Evolutionary conservation across 1,284 basidiomycete species (phyloP).

Genomic region (Trichosporon asahii): DNA sequence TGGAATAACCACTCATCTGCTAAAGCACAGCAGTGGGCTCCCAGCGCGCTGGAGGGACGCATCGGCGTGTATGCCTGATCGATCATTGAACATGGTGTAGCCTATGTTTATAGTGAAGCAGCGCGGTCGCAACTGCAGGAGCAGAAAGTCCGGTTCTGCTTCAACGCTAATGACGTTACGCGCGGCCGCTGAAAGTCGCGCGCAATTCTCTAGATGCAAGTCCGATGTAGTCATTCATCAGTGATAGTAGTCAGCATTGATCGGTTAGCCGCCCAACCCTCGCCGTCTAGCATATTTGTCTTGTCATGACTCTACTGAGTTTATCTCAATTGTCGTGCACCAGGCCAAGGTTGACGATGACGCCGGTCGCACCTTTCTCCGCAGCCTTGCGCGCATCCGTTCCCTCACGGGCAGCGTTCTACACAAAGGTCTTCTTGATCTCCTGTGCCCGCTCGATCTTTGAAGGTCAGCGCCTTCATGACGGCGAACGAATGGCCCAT

Average conservation of each 20-base stretch:
- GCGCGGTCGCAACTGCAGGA: too few relatives aligned
- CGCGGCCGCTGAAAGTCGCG: too few relatives aligned
- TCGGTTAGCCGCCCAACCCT: background rate
- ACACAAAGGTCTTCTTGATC: constrained; percentile 69
- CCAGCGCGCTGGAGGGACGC: background rate
- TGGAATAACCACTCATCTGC: constrained; percentile 8
- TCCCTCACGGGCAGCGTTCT: constrained; percentile 63
- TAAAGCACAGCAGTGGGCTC: background rate
- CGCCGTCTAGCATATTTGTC: background rate
- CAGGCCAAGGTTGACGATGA: constrained; percentile 68
- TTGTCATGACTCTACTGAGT: background rate
- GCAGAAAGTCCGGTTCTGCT: too few relatives aligned
- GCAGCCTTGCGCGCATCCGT: constrained; percentile 68
- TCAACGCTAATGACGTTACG: too few relatives aligned
- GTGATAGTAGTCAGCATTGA: too few relatives aligned
- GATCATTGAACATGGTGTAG: too few relatives aligned
- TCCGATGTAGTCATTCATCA: too few relatives aligned
- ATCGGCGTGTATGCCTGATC: background rate
- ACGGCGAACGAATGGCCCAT: background rate
- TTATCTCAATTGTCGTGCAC: constrained; percentile 50
- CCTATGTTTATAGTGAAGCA: too few relatives aligned
- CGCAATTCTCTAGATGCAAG: too few relatives aligned
- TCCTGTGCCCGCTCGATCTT: constrained; percentile 74
- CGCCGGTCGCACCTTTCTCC: constrained; percentile 69
- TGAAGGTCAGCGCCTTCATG: background rate